A percentile compares a stretch with the other conserved stretches of the same genome.
These are phyloP conservation scores for Microdochium trichocladiopsis DNA, from an alignment of 2,329 filamentous ascomycete genomes.

Conservation along the genomic window DNA sequence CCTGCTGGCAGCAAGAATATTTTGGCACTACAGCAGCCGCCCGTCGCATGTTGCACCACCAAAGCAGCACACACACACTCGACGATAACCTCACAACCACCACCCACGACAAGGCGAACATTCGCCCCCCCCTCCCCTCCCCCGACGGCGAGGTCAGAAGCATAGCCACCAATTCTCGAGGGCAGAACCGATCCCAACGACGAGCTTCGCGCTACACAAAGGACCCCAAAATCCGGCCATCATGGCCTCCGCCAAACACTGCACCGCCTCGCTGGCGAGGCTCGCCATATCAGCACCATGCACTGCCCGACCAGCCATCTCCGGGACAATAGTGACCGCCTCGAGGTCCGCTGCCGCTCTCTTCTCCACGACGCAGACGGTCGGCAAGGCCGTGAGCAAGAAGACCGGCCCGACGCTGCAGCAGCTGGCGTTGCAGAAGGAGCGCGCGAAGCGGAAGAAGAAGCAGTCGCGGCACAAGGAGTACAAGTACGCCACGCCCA, in stretches of 20 bases:
- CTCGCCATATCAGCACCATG: constrained; percentile 31
- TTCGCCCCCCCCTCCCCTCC: too few relatives aligned
- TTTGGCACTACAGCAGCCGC: too few relatives aligned
- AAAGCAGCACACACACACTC: too few relatives aligned
- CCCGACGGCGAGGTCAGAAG: too few relatives aligned
- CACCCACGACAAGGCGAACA: too few relatives aligned
- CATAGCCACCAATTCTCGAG: too few relatives aligned
- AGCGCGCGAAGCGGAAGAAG: constrained; percentile 47
- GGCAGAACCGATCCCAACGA: too few relatives aligned
- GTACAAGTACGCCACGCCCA: constrained; percentile 57
- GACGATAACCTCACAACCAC: too few relatives aligned
- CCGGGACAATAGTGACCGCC: not conserved
- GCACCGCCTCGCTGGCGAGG: constrained; percentile 47
- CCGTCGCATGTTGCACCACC: too few relatives aligned
- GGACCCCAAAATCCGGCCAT: constrained; percentile 8
- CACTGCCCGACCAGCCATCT: constrained; percentile 28
- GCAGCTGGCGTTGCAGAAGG: constrained; percentile 35
- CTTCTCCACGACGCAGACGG: constrained; percentile 24
- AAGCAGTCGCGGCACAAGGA: constrained; percentile 58
- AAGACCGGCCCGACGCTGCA: constrained; percentile 26
- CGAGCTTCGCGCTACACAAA: too few relatives aligned
- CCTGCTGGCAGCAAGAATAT: too few relatives aligned
- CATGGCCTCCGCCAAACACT: constrained; percentile 47
- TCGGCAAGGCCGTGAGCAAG: constrained; percentile 27
- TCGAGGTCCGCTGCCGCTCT: not conserved